A percentile compares a stretch with the other conserved stretches of the same genome.
phyloP scores from a whole-genome alignment of 345 rosid species.

The Clausena lansium region DNA sequence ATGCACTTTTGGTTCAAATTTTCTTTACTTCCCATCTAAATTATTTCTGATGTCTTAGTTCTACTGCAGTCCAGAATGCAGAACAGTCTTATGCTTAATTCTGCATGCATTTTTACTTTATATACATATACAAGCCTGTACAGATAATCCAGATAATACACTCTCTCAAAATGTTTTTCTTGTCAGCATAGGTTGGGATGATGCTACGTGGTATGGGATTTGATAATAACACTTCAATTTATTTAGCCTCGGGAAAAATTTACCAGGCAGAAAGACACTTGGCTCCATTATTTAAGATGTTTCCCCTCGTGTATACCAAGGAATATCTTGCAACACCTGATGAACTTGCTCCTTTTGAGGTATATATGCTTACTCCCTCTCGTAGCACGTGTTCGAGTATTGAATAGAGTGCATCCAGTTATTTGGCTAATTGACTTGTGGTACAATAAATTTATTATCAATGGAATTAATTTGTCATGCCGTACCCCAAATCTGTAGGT shows the following conservation, averaged over 20 bases:
- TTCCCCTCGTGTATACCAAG: slow-evolving; percentile 81
- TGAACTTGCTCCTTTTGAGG: slow-evolving; percentile 88
- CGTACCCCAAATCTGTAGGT: background rate
- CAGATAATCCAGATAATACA: slow-evolving; percentile 19
- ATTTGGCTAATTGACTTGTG: background rate
- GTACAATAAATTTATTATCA: slow-evolving; percentile 9
- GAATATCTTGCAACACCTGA: slow-evolving; percentile 82
- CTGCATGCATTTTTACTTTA: background rate
- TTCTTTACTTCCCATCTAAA: slow-evolving; percentile 1
- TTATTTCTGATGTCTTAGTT: background rate
- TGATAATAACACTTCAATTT: slow-evolving; percentile 74
- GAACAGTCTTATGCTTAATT: background rate
- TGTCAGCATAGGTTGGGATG: slow-evolving; percentile 90
- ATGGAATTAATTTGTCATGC: background rate
- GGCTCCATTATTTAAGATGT: slow-evolving; percentile 74
- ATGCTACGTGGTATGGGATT: slow-evolving; percentile 98
- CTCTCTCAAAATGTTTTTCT: slow-evolving; percentile 29
- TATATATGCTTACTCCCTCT: slow-evolving; percentile 20
- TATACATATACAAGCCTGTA: background rate
- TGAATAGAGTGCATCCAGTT: background rate
- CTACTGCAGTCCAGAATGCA: background rate
- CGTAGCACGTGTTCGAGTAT: slow-evolving; percentile 3
- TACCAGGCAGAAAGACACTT: slow-evolving; percentile 67
- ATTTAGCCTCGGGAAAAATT: slow-evolving; percentile 80
- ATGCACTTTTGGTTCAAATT: background rate